Evolutionary conservation across 2,329 filamentous ascomycete genomes (phyloP).

Genomic region (Colletotrichum eremochloae): DNA sequence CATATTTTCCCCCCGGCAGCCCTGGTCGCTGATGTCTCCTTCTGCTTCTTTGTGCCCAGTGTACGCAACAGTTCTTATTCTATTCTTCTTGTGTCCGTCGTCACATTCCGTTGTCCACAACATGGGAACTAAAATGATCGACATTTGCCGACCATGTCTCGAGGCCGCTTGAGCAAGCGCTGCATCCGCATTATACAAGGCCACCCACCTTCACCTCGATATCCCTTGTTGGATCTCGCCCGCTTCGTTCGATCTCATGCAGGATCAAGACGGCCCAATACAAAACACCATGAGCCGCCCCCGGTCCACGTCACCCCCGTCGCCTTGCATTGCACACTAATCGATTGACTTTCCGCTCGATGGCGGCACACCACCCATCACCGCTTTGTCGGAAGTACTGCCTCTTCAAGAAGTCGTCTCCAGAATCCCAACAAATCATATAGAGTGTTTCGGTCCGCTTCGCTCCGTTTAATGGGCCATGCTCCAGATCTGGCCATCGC

Average conservation of each 20-base stretch:
- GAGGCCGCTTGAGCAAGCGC: constrained; percentile 12
- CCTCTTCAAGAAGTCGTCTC: constrained; percentile 26
- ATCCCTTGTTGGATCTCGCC: constrained; percentile 24
- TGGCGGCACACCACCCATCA: constrained; percentile 20
- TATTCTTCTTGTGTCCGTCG: not conserved
- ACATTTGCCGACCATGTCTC: not conserved
- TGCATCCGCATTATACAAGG: not conserved
- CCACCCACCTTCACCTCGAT: constrained; percentile 5
- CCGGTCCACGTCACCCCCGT: constrained; percentile 14
- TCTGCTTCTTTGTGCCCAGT: constrained; percentile 15
- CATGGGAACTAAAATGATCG: not conserved
- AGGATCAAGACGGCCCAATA: constrained; percentile 27
- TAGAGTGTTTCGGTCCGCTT: not conserved
- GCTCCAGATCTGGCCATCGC: constrained; percentile 33
- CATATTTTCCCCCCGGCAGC: constrained; percentile 22
- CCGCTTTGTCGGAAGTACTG: constrained; percentile 17
- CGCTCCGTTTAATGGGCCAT: constrained; percentile 30
- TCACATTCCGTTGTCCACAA: not conserved
- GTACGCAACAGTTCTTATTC: not conserved
- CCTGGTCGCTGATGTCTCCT: constrained; percentile 11
- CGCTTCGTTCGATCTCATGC: constrained; percentile 38
- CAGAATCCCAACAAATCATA: constrained; percentile 20
- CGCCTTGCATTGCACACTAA: constrained; percentile 9
- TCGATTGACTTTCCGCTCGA: constrained; percentile 37
- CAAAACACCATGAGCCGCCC: constrained; percentile 13